Conservation (phyloP, 148 eudicot species). For the Heliosperma pusillum region DNA sequence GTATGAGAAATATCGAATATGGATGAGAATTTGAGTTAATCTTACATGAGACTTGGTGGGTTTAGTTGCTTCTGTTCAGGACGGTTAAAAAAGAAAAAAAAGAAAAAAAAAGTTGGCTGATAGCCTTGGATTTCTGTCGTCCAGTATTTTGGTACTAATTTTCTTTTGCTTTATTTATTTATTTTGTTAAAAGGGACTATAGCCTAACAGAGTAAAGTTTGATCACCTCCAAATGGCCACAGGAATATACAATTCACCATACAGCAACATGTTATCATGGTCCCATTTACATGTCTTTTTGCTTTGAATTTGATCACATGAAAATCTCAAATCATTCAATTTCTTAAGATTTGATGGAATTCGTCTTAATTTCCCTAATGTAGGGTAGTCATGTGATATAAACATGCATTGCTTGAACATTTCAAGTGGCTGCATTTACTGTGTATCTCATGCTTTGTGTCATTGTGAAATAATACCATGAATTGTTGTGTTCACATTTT, state of each 20-base stretch:
- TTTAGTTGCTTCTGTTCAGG: too few relatives aligned
- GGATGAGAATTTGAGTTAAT: too few relatives aligned
- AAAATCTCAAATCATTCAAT: slow-evolving; percentile 9
- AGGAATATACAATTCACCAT: slow-evolving; percentile 3
- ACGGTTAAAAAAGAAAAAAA: too few relatives aligned
- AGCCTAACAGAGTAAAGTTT: slow-evolving; percentile 5
- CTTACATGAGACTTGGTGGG: too few relatives aligned
- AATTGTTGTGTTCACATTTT: not conserved
- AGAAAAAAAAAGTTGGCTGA: not conserved
- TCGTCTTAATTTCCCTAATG: slow-evolving; percentile 5
- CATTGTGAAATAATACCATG: not conserved
- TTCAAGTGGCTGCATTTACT: slow-evolving; percentile 8
- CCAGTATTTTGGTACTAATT: not conserved
- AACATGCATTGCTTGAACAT: slow-evolving; percentile 10
- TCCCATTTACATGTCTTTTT: slow-evolving; percentile 8
- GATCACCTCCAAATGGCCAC: not conserved
- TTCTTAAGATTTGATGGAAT: slow-evolving; percentile 1
- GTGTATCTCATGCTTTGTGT: not conserved
- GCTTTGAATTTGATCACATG: not conserved
- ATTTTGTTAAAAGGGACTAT: not conserved
- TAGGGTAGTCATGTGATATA: slow-evolving; percentile 10
- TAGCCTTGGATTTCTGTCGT: not conserved
- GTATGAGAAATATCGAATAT: too few relatives aligned
- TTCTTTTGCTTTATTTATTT: not conserved
- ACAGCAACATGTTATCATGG: slow-evolving; percentile 13